Evolutionary conservation across 495 filamentous ascomycete species (phyloP).

Genomic region (Tricharina praecox): DNA sequence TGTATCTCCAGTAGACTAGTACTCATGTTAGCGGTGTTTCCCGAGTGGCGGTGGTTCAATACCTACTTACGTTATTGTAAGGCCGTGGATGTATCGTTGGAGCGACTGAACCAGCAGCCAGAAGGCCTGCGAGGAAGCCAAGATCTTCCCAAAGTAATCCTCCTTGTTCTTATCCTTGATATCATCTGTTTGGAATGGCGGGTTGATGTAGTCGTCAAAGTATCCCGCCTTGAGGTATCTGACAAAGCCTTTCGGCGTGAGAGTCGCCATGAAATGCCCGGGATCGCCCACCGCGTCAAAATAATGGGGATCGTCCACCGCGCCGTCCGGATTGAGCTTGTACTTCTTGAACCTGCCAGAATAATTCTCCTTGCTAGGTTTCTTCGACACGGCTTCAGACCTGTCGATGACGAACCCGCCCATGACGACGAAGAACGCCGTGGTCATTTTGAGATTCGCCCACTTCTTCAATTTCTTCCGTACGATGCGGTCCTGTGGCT

Average conservation of each 20-base stretch:
- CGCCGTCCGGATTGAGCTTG: background rate
- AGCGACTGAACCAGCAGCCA: constrained; percentile 5
- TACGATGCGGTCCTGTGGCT: no score
- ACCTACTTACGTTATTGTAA: constrained; percentile 7
- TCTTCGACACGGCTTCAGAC: background rate
- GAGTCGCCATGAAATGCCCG: constrained; percentile 2
- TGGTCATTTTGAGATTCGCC: constrained; percentile 3
- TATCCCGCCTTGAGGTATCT: background rate
- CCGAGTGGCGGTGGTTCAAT: background rate
- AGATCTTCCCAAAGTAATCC: constrained; percentile 6
- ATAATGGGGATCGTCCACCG: background rate
- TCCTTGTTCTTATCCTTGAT: constrained; percentile 8
- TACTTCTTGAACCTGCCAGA: background rate
- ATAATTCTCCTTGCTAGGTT: no score
- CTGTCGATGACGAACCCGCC: constrained; percentile 10
- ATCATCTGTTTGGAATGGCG: background rate
- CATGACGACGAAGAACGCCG: constrained; percentile 16
- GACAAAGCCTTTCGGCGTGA: constrained; percentile 10
- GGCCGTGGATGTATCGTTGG: background rate
- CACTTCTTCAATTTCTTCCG: no score
- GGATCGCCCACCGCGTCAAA: background rate
- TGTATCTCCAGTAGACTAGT: constrained; percentile 13
- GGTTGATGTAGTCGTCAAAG: constrained; percentile 2
- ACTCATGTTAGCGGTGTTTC: background rate
- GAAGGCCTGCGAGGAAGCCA: constrained; percentile 7